Evolutionary conservation across 2,329 filamentous ascomycete genomes (phyloP).

Genomic region (Eutypella sp.): DNA sequence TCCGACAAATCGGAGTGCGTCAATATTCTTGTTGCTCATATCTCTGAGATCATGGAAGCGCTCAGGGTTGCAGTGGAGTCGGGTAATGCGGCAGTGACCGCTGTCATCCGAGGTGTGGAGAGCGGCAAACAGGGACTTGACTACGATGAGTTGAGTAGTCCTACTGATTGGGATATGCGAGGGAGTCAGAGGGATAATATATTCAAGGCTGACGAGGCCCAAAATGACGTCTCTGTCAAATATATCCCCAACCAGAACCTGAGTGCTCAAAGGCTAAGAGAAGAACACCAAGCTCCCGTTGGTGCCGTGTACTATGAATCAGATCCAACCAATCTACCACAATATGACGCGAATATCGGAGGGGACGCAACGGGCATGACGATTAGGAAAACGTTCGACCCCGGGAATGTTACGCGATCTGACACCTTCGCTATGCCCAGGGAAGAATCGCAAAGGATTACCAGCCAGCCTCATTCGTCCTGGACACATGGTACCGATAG

Average conservation of each 20-base stretch:
- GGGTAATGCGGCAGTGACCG: slow-evolving; percentile 22
- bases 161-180: background rate
- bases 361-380: background rate
- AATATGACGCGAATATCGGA: background rate
- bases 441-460: background rate
- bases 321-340: background rate
- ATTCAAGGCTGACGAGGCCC: background rate
- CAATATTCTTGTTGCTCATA: slow-evolving; percentile 24
- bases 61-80: slow-evolving; percentile 25
- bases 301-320: background rate
- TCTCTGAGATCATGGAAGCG: slow-evolving; percentile 24
- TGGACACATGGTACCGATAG: background rate
- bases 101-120: slow-evolving; percentile 22
- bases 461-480: background rate
- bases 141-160: slow-evolving; percentile 19
- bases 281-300: background rate
- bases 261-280: background rate
- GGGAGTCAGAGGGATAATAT: background rate
- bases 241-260: background rate
- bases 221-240: background rate
- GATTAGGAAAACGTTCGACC: background rate
- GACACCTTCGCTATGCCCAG: background rate
- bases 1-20: slow-evolving; percentile 22
- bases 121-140: slow-evolving; percentile 23
- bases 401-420: background rate